These are phyloP conservation scores for Fonsecaea pugnacius DNA, from an alignment of 2,329 filamentous ascomycete genomes.

Conservation along the genomic window DNA sequence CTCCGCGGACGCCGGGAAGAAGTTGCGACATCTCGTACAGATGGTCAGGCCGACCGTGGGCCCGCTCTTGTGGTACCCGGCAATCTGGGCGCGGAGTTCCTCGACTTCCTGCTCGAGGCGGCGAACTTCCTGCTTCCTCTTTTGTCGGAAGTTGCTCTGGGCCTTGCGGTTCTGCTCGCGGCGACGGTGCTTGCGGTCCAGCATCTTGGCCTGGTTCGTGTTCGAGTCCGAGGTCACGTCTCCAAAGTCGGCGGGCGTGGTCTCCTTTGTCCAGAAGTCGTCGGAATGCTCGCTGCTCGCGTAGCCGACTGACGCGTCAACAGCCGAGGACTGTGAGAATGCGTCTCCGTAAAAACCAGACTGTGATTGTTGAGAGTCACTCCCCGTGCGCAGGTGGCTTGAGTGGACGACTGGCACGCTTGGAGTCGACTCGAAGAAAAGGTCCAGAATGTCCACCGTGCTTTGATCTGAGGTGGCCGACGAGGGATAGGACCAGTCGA, in stretches of 20 bases:
- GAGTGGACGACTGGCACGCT: not conserved
- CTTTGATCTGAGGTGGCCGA: conserved; percentile 4
- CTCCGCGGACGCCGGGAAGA: conserved; percentile 14
- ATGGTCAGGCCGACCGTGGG: conserved; percentile 18
- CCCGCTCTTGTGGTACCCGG: conserved; percentile 4
- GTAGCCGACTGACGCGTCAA: conserved; percentile 2
- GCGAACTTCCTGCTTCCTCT: conserved; percentile 25
- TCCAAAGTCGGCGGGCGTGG: not conserved
- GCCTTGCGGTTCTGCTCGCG: conserved; percentile 51
- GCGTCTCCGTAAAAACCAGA: not conserved
- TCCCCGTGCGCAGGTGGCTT: not conserved
- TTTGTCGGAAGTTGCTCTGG: conserved; percentile 26
- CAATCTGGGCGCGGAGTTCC: conserved; percentile 20
- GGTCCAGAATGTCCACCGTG: conserved; percentile 6
- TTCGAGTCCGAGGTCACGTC: not conserved
- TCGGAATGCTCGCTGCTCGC: conserved; percentile 17
- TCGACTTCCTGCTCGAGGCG: conserved; percentile 22
- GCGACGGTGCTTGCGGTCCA: conserved; percentile 50
- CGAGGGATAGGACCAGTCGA: conserved; percentile 10
- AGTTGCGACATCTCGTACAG: conserved; percentile 23
- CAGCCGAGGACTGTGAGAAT: not conserved
- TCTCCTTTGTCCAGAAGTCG: conserved; percentile 10
- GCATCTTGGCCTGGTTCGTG: not conserved
- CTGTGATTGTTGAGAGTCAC: not conserved
- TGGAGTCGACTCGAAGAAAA: conserved; percentile 1